Evolutionary conservation across 225 moss, liverwort and hornwort genomes (phyloP).

Genomic region (Asterella californica): DNA sequence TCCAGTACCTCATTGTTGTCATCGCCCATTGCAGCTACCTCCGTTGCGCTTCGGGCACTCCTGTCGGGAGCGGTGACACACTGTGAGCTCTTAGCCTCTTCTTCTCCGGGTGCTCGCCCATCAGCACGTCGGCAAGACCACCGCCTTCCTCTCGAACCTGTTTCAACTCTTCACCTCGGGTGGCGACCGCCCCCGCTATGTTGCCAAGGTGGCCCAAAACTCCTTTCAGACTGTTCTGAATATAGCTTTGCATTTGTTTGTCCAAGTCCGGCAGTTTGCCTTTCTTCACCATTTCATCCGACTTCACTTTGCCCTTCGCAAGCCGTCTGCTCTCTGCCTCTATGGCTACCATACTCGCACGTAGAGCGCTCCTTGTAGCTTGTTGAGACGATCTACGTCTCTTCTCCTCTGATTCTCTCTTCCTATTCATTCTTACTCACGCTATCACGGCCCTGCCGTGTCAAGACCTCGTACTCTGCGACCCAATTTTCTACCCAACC

Average conservation of each 20-base stretch:
- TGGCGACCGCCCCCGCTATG: not conserved
- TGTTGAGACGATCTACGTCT: not conserved
- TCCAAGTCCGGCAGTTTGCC: not conserved
- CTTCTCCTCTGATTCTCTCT: not conserved
- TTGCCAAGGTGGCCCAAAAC: conserved; percentile 14
- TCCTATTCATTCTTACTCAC: not conserved
- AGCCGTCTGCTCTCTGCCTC: conserved; percentile 8
- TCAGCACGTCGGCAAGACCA: not conserved
- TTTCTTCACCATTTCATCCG: conserved; percentile 9
- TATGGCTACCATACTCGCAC: conserved; percentile 8
- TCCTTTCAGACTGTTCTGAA: conserved; percentile 6
- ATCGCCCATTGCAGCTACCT: too few relatives aligned
- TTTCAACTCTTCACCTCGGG: not conserved
- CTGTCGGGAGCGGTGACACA: not conserved
- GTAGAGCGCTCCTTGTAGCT: not conserved
- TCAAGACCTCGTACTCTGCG: too few relatives aligned
- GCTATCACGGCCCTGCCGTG: too few relatives aligned
- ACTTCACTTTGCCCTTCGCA: not conserved
- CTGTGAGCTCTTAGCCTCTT: conserved; percentile 11
- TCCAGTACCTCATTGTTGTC: too few relatives aligned
- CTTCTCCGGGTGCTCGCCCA: not conserved
- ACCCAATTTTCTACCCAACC: too few relatives aligned
- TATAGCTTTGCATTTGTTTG: not conserved
- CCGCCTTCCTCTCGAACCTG: not conserved
- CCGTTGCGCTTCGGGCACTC: too few relatives aligned